phyloP scores from a whole-genome alignment of 2,329 filamentous ascomycete species.

The Calcarisporium arbuscula region DNA sequence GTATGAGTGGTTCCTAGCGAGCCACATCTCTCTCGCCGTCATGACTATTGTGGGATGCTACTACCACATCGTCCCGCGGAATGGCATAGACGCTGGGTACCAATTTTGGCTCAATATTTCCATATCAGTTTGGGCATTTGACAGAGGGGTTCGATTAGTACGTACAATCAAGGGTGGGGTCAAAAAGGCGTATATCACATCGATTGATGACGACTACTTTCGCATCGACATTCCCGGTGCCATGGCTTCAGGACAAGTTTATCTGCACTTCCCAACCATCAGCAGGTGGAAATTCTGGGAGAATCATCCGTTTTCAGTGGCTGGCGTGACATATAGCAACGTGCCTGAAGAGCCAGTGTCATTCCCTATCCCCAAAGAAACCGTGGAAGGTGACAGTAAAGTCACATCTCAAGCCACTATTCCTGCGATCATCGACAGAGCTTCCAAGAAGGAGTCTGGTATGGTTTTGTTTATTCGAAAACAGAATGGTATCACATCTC shows the following conservation, averaged over 20 bases:
- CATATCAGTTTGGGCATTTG: constrained; percentile 22
- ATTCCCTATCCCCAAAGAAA: no score
- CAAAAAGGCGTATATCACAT: constrained; percentile 14
- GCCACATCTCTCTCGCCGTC: constrained; percentile 34
- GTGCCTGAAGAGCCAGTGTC: no score
- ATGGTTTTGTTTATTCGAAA: constrained; percentile 6
- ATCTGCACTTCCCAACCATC: constrained; percentile 20
- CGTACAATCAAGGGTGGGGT: constrained; percentile 9
- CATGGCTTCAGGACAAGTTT: constrained; percentile 18
- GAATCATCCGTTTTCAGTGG: constrained; percentile 23
- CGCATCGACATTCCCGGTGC: constrained; percentile 19
- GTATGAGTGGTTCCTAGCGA: constrained; percentile 39
- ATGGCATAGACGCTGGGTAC: constrained; percentile 34
- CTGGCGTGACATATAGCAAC: no score
- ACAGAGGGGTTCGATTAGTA: constrained; percentile 17
- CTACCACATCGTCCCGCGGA: constrained; percentile 33
- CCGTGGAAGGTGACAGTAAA: no score
- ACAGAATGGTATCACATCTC: constrained; percentile 6
- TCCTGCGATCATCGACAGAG: no score
- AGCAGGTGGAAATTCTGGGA: constrained; percentile 21
- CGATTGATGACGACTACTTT: constrained; percentile 18
- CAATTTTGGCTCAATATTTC: constrained; percentile 25
- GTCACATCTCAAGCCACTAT: no score
- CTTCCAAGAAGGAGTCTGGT: not conserved
- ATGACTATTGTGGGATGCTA: constrained; percentile 35